Percentiles rank a stretch among this genome's conserved stretches.
phyloP scores from a whole-genome alignment of 2,329 filamentous ascomycete species.

The Akanthomyces muscarius region DNA sequence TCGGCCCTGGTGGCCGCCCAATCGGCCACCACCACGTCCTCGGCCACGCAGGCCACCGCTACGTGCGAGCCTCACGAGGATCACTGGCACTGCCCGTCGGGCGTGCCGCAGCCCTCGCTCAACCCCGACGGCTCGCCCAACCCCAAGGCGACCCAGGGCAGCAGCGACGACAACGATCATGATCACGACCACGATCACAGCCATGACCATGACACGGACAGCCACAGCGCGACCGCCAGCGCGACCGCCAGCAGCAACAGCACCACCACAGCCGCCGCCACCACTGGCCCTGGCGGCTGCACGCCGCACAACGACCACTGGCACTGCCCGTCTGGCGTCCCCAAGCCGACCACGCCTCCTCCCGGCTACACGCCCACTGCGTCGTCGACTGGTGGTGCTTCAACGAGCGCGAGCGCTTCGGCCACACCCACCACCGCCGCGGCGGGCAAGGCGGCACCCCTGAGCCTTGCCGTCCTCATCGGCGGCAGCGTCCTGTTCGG shows the following conservation, averaged over 20 bases:
- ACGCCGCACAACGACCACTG: constrained; percentile 19
- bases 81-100: constrained; percentile 8
- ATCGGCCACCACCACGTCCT: not conserved
- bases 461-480: constrained; percentile 12
- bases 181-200: constrained; percentile 11
- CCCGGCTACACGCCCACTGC: constrained; percentile 1
- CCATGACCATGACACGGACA: constrained; percentile 8
- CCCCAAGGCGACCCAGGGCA: constrained; percentile 5
- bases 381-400: not conserved
- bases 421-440: constrained; percentile 4
- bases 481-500: constrained; percentile 19
- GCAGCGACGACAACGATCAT: not conserved
- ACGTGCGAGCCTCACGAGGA: constrained; percentile 17
- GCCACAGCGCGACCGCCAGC: not conserved
- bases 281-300: constrained; percentile 9
- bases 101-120: constrained; percentile 10
- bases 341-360: constrained; percentile 16
- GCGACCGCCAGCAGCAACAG: not conserved
- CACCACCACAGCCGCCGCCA: not conserved
- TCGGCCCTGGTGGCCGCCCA: constrained; percentile 9
- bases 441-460: not conserved
- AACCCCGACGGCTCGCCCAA: constrained; percentile 13
- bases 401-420: not conserved
- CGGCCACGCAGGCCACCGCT: not conserved
- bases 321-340: constrained; percentile 22